These are phyloP conservation scores for Bocquillonia castaneifolia DNA, from an alignment of 441 rosid genomes.

Conservation along the genomic window DNA sequence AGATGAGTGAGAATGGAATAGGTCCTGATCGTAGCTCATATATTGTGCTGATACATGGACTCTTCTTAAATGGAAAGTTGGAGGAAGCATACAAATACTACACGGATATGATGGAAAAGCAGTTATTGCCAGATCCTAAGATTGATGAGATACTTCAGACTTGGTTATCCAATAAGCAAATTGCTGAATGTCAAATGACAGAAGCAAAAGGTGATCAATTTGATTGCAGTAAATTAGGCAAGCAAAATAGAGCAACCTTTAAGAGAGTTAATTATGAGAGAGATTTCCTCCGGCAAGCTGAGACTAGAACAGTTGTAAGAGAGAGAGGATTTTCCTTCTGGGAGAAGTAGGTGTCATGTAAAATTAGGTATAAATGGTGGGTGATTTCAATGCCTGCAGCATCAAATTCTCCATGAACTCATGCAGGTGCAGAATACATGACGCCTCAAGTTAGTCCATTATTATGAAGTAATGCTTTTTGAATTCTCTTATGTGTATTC, in stretches of 20 bases:
- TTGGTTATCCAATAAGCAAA: slow-evolving; percentile 62
- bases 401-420: slow-evolving; percentile 8
- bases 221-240: slow-evolving; percentile 17
- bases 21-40: slow-evolving; percentile 75
- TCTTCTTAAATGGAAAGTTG: slow-evolving; percentile 76
- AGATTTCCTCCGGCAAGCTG: slow-evolving; percentile 53
- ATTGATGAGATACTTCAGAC: slow-evolving; percentile 65
- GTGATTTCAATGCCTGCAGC: slow-evolving; percentile 6
- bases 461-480: not conserved
- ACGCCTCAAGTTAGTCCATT: slow-evolving; percentile 3
- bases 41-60: slow-evolving; percentile 79
- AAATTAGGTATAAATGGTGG: slow-evolving; percentile 7
- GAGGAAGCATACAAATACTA: slow-evolving; percentile 70
- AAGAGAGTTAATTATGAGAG: slow-evolving; percentile 32
- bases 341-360: slow-evolving; percentile 39
- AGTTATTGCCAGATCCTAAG: slow-evolving; percentile 56
- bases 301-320: slow-evolving; percentile 61
- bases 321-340: slow-evolving; percentile 62
- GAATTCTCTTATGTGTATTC: not conserved
- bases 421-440: slow-evolving; percentile 17
- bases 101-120: slow-evolving; percentile 72
- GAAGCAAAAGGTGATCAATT: slow-evolving; percentile 26
- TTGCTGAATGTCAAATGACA: slow-evolving; percentile 33
- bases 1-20: slow-evolving; percentile 59
- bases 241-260: slow-evolving; percentile 22